Conservation (phyloP, 805 yeast genomes). For the Barnettozyma populi region DNA sequence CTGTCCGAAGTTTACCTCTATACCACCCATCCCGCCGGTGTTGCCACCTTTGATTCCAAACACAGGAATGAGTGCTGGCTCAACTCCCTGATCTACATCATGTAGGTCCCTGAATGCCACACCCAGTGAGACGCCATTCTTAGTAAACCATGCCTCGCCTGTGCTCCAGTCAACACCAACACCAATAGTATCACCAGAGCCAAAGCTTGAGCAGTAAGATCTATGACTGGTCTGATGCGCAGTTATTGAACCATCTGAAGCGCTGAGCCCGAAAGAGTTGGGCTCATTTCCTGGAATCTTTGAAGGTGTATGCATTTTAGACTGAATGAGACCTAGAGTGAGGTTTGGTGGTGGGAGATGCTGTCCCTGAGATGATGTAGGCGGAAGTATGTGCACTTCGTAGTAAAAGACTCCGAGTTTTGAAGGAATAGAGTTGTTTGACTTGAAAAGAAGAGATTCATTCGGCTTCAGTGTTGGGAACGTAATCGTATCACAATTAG, state of each 20-base stretch:
- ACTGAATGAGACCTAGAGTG: slow-evolving; percentile 40
- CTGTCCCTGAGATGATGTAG: slow-evolving; percentile 29
- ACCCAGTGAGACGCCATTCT: slow-evolving; percentile 67
- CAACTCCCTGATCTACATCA: background rate
- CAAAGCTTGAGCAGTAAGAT: slow-evolving; percentile 40
- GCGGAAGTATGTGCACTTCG: slow-evolving; percentile 36
- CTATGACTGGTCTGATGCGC: slow-evolving; percentile 35
- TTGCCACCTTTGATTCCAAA: slow-evolving; percentile 35
- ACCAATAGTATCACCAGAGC: slow-evolving; percentile 65
- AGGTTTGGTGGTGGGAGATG: slow-evolving; percentile 28
- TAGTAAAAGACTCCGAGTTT: slow-evolving; percentile 44
- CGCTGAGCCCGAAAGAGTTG: slow-evolving; percentile 48
- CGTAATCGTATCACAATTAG: slow-evolving; percentile 13
- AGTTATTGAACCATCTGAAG: slow-evolving; percentile 42
- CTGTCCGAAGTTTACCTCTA: slow-evolving; percentile 38
- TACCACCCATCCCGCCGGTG: slow-evolving; percentile 12
- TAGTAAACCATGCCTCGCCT: slow-evolving; percentile 65
- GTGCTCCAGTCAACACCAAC: slow-evolving; percentile 73
- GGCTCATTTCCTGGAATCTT: slow-evolving; percentile 44
- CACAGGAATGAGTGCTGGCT: slow-evolving; percentile 38
- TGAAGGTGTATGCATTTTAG: slow-evolving; percentile 21
- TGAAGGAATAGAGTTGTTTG: slow-evolving; percentile 33
- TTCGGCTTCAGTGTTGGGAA: slow-evolving; percentile 11
- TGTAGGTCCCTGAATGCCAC: slow-evolving; percentile 41
- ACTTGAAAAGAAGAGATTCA: slow-evolving; percentile 24